Base-by-base conservation (phyloP, 2,329 filamentous ascomycete genomes). In the Lecanosticta acicola region DNA sequence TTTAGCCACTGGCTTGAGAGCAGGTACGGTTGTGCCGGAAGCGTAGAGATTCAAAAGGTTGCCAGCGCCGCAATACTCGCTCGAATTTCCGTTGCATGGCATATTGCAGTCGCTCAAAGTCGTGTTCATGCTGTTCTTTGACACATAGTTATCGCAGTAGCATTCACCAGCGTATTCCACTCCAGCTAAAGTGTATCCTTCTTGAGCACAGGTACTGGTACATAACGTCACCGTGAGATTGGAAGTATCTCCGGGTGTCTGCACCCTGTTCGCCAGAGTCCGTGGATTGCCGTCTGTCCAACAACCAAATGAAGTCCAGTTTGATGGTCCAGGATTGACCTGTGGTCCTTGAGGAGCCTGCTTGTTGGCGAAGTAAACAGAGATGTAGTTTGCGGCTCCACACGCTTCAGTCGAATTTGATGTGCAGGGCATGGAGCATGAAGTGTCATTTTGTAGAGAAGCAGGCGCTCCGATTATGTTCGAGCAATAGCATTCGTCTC, bases 141-240 rank as follows among this genome's bases (percentile, higher is more conserved):
- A 41, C 9, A 64, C 33, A 26, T 49, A 59, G 33, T 58, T 59
- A 18, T 61, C 62, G 41, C 60, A 63, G 45, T 54, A 58, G 46
- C 69, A 71, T 53, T 70, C 62, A 13, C 58, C 59, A 24, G 60
- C 62, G 32, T 57, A 65, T 34, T 65, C 61, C 7, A 63, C 47
- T 24, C 62, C 64, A 26, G 63, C 61, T 14, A 66, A 26, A 2
- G 39, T 43, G 43, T 62, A 67, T 1, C 64, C 61, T 9, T 51
- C 56, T 17, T 40, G 46, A 10, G 41, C 43, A 37, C 63, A 65
- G 34, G 56, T 51, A 21, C 48, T 43, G 10, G 59, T 58, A 38
- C 63, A 64, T 7, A 45, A 35, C 16, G 57, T 57, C 10, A 63
- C 57, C 3, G 58, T 58, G 38, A 49, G 46, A 37, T 60, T 62